Conservation (phyloP, 257 asterid genomes). For the Capsicum pubescens region DNA sequence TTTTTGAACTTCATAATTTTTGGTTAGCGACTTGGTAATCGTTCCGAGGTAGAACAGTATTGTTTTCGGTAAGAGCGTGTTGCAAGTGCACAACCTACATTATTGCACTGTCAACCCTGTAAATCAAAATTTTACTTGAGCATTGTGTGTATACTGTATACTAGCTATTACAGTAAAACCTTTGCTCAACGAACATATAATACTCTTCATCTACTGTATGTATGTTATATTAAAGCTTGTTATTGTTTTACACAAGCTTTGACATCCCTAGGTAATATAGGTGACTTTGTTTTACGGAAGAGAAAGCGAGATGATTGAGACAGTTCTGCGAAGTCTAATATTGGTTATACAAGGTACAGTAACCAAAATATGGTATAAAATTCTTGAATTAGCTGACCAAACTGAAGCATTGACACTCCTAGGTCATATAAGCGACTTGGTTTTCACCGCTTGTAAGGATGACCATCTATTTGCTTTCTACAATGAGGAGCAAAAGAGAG, state of each 20-base stretch:
- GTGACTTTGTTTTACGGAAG: not conserved
- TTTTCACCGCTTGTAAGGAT: not conserved
- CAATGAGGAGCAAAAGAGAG: not conserved
- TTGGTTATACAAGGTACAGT: not conserved
- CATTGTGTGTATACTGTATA: not conserved
- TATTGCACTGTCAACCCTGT: not conserved
- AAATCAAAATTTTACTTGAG: not conserved
- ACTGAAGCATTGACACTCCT: not conserved
- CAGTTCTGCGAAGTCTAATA: not conserved
- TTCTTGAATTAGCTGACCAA: not conserved
- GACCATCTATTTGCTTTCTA: not conserved
- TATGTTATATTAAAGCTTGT: not conserved
- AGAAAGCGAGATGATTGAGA: not conserved
- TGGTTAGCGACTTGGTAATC: not conserved
- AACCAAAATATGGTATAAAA: not conserved
- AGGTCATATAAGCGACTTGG: not conserved
- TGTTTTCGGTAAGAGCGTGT: not conserved
- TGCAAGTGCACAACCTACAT: not conserved
- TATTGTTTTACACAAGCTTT: not conserved
- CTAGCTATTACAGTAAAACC: not conserved
- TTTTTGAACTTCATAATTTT: not conserved
- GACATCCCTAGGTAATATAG: not conserved
- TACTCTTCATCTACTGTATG: not conserved
- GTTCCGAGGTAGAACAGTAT: not conserved
- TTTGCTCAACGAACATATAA: not conserved